phyloP scores from a whole-genome alignment of 768 basidiomycete species.

The Phlegmacium glaucopus region DNA sequence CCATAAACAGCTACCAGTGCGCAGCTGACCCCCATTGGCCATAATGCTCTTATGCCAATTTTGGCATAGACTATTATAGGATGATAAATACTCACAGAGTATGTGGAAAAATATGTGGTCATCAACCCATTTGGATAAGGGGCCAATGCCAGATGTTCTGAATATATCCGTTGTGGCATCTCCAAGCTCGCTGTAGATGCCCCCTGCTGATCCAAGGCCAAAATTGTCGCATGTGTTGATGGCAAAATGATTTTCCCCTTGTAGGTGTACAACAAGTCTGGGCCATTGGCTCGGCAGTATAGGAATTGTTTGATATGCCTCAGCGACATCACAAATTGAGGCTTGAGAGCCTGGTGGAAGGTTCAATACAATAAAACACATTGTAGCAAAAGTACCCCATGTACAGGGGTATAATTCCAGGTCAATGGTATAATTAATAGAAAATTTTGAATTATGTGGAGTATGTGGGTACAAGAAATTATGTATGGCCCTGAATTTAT shows the following conservation, averaged over 20 bases:
- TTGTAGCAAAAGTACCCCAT: constrained; percentile 36
- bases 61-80: constrained; percentile 13
- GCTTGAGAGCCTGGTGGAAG: constrained; percentile 35
- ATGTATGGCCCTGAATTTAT: constrained; percentile 22
- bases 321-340: constrained; percentile 33
- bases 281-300: constrained; percentile 33
- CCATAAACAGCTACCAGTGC: constrained; percentile 9
- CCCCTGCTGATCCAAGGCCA: constrained; percentile 8
- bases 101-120: constrained; percentile 23
- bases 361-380: constrained; percentile 23
- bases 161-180: constrained; percentile 20
- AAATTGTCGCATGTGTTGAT: constrained; percentile 23
- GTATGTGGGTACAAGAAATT: constrained; percentile 17
- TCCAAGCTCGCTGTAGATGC: constrained; percentile 1
- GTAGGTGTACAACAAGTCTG: constrained; percentile 23
- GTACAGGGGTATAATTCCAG: constrained; percentile 27
- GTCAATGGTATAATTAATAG: constrained; percentile 26
- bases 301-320: constrained; percentile 34
- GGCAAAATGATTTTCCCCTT: constrained; percentile 14
- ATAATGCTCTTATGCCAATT: background rate
- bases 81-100: constrained; percentile 14
- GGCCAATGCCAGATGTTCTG: constrained; percentile 13
- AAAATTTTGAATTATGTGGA: background rate
- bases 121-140: constrained; percentile 25
- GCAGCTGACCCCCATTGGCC: background rate